Conservation (phyloP, 345 rosid species). For the Bruguiera sexangula region DNA sequence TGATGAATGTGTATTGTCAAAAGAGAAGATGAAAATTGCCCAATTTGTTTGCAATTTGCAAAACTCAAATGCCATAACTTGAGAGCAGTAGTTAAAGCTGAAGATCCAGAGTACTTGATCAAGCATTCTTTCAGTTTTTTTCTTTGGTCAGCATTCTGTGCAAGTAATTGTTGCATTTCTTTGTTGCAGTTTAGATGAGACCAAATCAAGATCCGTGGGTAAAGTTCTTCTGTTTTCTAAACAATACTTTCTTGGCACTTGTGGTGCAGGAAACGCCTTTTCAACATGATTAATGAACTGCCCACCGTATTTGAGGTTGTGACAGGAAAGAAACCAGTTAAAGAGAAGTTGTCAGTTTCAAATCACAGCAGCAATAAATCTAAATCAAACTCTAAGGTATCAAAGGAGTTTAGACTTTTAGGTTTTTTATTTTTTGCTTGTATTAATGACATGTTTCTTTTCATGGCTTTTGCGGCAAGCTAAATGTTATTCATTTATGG, state of each 20-base stretch:
- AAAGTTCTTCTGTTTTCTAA: not conserved
- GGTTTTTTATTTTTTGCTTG: too few species aligned
- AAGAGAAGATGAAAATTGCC: too few species aligned
- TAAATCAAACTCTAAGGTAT: conserved; percentile 15
- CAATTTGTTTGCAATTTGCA: too few species aligned
- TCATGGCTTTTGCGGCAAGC: not conserved
- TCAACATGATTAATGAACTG: conserved; percentile 20
- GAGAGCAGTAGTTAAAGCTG: too few species aligned
- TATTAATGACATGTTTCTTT: not conserved
- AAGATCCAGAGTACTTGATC: too few species aligned
- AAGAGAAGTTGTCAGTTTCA: conserved; percentile 7
- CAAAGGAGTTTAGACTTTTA: not conserved
- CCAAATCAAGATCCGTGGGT: too few species aligned
- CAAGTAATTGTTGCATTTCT: too few species aligned
- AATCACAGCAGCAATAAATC: conserved; percentile 14
- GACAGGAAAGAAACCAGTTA: conserved; percentile 12
- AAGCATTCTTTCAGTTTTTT: too few species aligned
- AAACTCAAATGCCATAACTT: too few species aligned
- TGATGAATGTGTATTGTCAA: too few species aligned
- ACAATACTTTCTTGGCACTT: not conserved
- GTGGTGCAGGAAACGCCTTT: conserved; percentile 18
- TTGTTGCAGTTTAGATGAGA: too few species aligned
- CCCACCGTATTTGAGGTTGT: conserved; percentile 15
- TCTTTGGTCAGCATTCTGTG: too few species aligned
- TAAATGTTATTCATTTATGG: conserved; percentile 2